Evolutionary conservation across 148 eudicot species (phyloP).

Genomic region (Amaranthus cruentus): DNA sequence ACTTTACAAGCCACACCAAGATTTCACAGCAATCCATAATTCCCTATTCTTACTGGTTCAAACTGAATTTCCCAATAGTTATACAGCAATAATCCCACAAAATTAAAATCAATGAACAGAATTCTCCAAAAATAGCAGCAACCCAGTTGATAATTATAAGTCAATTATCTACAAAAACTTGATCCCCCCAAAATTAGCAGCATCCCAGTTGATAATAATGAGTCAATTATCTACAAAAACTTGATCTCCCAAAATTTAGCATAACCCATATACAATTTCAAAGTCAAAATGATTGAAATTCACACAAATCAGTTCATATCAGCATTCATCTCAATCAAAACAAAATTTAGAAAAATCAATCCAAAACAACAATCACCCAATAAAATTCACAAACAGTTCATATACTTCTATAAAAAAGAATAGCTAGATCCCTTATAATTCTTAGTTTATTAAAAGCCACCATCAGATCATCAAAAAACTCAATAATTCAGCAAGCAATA

Average conservation of each 20-base stretch:
- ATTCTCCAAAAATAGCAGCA: no score
- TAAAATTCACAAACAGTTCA: not conserved
- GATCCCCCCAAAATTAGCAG: not conserved
- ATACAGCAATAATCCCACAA: not conserved
- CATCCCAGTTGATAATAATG: not conserved
- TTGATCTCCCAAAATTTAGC: slow-evolving; percentile 24
- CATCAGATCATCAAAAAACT: slow-evolving; percentile 1
- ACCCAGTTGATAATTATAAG: no score
- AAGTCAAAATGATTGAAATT: slow-evolving; percentile 13
- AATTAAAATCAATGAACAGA: not conserved
- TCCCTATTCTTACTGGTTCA: not conserved
- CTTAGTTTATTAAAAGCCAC: not conserved
- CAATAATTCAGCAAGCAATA: not conserved
- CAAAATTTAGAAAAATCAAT: not conserved
- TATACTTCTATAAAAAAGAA: not conserved
- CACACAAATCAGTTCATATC: not conserved
- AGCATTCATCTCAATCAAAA: not conserved
- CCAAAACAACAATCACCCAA: not conserved
- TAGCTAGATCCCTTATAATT: not conserved
- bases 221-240: not conserved
- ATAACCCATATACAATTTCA: slow-evolving; percentile 5
- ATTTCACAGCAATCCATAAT: not conserved
- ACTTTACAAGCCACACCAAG: not conserved
- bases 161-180: no score
- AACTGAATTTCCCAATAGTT: not conserved